Percentiles rank a stretch among this genome's conserved stretches.
These are phyloP conservation scores for Aspergillus fumigatiaffinis DNA, from an alignment of 2,329 filamentous ascomycete genomes.

Conservation along the genomic window DNA sequence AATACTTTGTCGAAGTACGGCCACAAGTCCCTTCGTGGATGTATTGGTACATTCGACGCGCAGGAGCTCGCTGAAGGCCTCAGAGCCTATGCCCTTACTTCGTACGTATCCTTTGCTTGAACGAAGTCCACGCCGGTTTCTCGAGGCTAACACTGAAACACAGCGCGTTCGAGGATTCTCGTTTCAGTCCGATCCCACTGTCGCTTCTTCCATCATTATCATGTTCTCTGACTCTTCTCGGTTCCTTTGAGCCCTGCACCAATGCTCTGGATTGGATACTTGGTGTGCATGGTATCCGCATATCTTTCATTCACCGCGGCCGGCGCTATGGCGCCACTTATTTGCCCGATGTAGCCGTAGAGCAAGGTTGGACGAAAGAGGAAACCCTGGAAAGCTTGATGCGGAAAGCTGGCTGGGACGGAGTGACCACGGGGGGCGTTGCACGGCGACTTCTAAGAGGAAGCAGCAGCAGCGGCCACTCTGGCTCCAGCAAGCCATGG, in stretches of 20 bases:
- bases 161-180: constrained; percentile 61
- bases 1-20: constrained; percentile 65
- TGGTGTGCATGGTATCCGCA: constrained; percentile 80
- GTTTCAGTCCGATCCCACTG: constrained; percentile 55
- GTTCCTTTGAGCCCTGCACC: constrained; percentile 72
- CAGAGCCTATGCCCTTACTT: constrained; percentile 75
- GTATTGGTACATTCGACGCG: constrained; percentile 90
- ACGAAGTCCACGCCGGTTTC: background rate
- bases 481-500: constrained; percentile 53
- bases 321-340: constrained; percentile 82
- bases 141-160: constrained; percentile 1
- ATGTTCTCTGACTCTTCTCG: constrained; percentile 73
- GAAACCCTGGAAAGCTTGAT: constrained; percentile 86
- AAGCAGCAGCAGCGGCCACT: constrained; percentile 32
- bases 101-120: constrained; percentile 45
- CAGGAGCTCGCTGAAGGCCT: constrained; percentile 71
- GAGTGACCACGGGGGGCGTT: constrained; percentile 41
- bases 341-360: constrained; percentile 81
- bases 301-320: constrained; percentile 73
- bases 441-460: constrained; percentile 36
- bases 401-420: constrained; percentile 90
- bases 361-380: constrained; percentile 94
- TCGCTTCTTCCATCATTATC: constrained; percentile 46
- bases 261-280: constrained; percentile 80
- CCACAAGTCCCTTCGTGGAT: constrained; percentile 73